Base-by-base conservation (phyloP, 2,329 filamentous ascomycete species). In the Fusarium anthophilum region DNA sequence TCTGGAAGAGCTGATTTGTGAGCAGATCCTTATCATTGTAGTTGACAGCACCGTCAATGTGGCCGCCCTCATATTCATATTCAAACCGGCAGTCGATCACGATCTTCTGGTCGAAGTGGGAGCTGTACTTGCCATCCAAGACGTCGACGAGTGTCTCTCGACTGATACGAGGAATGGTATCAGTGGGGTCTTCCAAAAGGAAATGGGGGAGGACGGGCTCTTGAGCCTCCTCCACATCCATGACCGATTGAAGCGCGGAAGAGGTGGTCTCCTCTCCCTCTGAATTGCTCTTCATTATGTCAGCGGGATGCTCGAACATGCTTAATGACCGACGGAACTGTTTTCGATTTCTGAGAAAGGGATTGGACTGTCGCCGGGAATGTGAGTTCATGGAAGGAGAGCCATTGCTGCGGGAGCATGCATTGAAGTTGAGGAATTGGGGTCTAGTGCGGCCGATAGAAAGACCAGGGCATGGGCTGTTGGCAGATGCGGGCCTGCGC, bases 81-180 rank as follows among this genome's bases (percentile, higher is more conserved):
- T 99, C 96, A 81, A 99, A 99, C 26, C 96, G 93, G 82, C 96
- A 99, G 83, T 99, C 96, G 79, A 99, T 92, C 79, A 99, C 88
- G 83, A 97, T 90, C 81, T 94, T 92, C 80, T 95, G 90, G 69
- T 95, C 91, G 81, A 93, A 98, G 30, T 90, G 83, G 32, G 91
- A 87, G 78, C 91, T 90, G 83, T 92, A 98, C 77, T 93, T 92
- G 70, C 95, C 95, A 82, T 98, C 93, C 70, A 99, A 87, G 41
- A 99, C 89, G n/a, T 95, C 90, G 63, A 98, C 85, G 81, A 99
- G 89, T 7, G 95, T 98, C 56, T 91, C 88, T 80, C 92, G 91
- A 64, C 91, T 90, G 79, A 99, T 98, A 74, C 96, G 91, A 60
- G 96, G 96, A 74, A 99, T 91, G 76, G 91, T 93, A 84, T 98